A percentile compares a stretch with the other conserved stretches of the same genome.
These are phyloP conservation scores for Exidia glandulosa DNA, from an alignment of 768 basidiomycete species.

Conservation along the genomic window DNA sequence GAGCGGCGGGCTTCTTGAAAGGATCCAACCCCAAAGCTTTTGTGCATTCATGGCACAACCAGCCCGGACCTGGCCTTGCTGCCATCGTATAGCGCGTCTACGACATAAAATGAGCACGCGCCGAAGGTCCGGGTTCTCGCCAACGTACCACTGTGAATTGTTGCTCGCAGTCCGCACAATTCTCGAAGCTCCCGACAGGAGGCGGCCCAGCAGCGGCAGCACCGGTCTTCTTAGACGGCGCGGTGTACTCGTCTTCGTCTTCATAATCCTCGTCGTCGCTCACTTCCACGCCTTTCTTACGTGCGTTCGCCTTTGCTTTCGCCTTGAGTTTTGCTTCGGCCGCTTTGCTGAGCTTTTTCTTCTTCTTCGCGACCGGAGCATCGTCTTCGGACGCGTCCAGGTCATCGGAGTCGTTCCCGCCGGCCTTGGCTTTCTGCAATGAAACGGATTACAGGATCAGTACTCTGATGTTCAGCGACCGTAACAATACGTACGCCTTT, in stretches of 20 bases:
- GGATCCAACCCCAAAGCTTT: conserved; percentile 70
- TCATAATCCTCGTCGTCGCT: conserved; percentile 14
- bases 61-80: conserved; percentile 58
- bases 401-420: conserved; percentile 62
- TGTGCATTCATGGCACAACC: conserved; percentile 75
- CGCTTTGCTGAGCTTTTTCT: conserved; percentile 34
- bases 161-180: conserved; percentile 72
- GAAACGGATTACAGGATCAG: not conserved
- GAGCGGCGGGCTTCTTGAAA: conserved; percentile 65
- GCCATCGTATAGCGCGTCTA: conserved; percentile 85
- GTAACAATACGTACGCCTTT: not conserved
- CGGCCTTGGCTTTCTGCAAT: conserved; percentile 3
- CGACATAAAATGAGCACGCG: not conserved
- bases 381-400: conserved; percentile 49
- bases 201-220: conserved; percentile 36
- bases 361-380: conserved; percentile 23
- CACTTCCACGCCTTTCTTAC: conserved; percentile 9
- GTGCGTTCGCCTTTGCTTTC: conserved; percentile 11
- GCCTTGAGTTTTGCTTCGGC: conserved; percentile 14
- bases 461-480: not conserved
- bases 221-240: conserved; percentile 43
- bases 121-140: not conserved
- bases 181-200: conserved; percentile 64
- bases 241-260: conserved; percentile 53
- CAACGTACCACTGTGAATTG: conserved; percentile 75